A percentile compares a stretch with the other conserved stretches of the same genome.
phyloP scores from a whole-genome alignment of 306 rosid genomes.

The Rosa multiflora region DNA sequence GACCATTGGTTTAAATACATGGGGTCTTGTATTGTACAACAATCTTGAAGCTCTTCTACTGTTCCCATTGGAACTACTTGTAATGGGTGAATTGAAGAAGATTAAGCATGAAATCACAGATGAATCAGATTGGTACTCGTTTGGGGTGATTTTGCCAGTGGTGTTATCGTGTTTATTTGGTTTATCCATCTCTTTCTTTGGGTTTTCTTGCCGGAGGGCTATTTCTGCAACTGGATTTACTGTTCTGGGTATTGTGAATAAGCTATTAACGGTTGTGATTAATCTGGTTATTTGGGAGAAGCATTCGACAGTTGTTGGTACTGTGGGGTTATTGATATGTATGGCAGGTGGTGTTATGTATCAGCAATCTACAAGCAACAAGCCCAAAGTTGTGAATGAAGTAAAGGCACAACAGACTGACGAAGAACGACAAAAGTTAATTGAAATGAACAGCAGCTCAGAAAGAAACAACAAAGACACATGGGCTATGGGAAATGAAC shows the following conservation, averaged over 20 bases:
- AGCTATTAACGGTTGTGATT: slow-evolving; percentile 64
- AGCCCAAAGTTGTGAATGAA: slow-evolving; percentile 49
- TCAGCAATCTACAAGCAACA: slow-evolving; percentile 67
- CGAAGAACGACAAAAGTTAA: slow-evolving; percentile 58
- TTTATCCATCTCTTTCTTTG: slow-evolving; percentile 71
- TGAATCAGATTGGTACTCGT: slow-evolving; percentile 63
- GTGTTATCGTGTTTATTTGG: slow-evolving; percentile 71
- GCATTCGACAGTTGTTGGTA: slow-evolving; percentile 68
- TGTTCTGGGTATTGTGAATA: slow-evolving; percentile 77
- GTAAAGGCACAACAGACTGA: slow-evolving; percentile 34
- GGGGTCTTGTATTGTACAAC: slow-evolving; percentile 77
- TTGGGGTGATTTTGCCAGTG: slow-evolving; percentile 58
- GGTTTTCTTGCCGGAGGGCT: slow-evolving; percentile 83
- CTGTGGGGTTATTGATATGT: slow-evolving; percentile 66
- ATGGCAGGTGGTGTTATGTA: slow-evolving; percentile 68
- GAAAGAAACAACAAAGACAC: slow-evolving; percentile 27
- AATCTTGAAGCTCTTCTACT: slow-evolving; percentile 71
- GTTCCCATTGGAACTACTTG: slow-evolving; percentile 66
- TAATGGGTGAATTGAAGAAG: slow-evolving; percentile 81
- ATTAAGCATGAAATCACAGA: slow-evolving; percentile 66
- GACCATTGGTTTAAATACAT: slow-evolving; percentile 68
- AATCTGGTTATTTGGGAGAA: slow-evolving; percentile 72
- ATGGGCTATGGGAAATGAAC: slow-evolving; percentile 35
- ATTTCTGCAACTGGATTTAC: slow-evolving; percentile 77
- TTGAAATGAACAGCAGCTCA: slow-evolving; percentile 52